Evolutionary conservation across 2,329 filamentous ascomycete genomes (phyloP).

Genomic region (Arthroderma sp.): DNA sequence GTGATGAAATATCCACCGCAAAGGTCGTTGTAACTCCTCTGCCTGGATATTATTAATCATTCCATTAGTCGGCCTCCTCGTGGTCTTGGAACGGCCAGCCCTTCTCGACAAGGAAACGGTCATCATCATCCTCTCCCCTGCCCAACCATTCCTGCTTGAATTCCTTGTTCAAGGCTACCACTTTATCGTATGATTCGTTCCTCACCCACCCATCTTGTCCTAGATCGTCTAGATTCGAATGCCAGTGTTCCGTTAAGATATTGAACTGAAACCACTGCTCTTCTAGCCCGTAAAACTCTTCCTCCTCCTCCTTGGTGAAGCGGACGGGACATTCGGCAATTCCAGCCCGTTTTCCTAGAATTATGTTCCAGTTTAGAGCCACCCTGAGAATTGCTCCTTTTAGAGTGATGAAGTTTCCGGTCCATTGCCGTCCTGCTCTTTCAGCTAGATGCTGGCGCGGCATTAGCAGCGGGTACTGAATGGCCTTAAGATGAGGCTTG

Average conservation of each 20-base stretch:
- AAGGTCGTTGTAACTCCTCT: background rate
- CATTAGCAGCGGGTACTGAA: constrained; percentile 8
- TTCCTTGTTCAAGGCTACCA: constrained; percentile 7
- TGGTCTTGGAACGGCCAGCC: constrained; percentile 12
- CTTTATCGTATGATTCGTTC: constrained; percentile 10
- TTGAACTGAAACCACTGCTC: constrained; percentile 12
- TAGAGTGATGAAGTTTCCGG: constrained; percentile 8
- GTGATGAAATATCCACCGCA: too few species aligned
- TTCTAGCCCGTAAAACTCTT: constrained; percentile 11
- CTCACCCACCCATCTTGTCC: constrained; percentile 14
- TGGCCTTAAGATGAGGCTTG: constrained; percentile 9
- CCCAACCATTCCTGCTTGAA: constrained; percentile 9
- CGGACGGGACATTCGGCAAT: constrained; percentile 8
- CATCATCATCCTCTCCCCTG: constrained; percentile 11
- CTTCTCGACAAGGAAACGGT: constrained; percentile 9
- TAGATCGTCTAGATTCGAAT: constrained; percentile 8
- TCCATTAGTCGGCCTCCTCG: constrained; percentile 9
- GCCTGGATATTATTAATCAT: background rate
- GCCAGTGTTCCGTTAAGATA: constrained; percentile 8
- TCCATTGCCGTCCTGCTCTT: constrained; percentile 10
- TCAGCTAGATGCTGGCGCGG: constrained; percentile 11
- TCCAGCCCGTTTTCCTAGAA: constrained; percentile 7
- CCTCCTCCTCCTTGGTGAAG: constrained; percentile 8
- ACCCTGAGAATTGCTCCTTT: constrained; percentile 11
- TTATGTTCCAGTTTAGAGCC: constrained; percentile 9